Evolutionary conservation across 371 early-diverging fungal genomes (phyloP), one percentile per base, ranked within the genome.

Genomic region (Mortierella sp.): DNA sequence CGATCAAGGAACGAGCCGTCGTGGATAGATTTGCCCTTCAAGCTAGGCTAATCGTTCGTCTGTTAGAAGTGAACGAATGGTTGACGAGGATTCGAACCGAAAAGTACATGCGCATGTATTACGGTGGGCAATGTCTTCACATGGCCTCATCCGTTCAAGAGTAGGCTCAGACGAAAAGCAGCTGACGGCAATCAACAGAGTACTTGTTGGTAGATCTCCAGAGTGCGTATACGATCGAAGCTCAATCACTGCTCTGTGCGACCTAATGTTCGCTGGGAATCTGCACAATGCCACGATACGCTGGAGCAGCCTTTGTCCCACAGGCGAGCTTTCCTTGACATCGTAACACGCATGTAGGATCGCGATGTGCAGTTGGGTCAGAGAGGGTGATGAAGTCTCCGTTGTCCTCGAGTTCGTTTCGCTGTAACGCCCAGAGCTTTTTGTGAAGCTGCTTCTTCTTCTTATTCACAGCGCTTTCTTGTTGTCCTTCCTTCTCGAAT

Each of bases 281-380:
- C 56, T 52, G 28, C 41, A 25, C 17, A 22, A 54, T 46, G 29
- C 53, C 71, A 21, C 40, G 44, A 27, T 59, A 63, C 41, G 45
- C 43, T 10, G 65, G 60, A n/a, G 60, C 64, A n/a, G 49, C 21
- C 39, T 71, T 53, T 29, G 60, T 64, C n/a, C 71, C 60, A 56
- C 71, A 71, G 24, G 54, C n/a, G 24, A 56, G 47, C 27, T 16
- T 16, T 34, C 24, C 6, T 19, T 60, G 52, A 60, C 71, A 64
- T 0, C n/a, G 45, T 12, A 41, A 21, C 16, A 31, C 60, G 37
- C 71, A 71, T 25, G 17, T 13, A 4, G 57, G 7, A 14, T 29
- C 51, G 39, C 39, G 51, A 14, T 14, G 52, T 3, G 24, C 37
- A 5, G 47, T 43, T 19, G 66, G 57, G 24, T 65, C 53, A 1